These are phyloP conservation scores for Globisporangium uncinulatum DNA, from an alignment of 352 stramenopile species.

Conservation along the genomic window DNA sequence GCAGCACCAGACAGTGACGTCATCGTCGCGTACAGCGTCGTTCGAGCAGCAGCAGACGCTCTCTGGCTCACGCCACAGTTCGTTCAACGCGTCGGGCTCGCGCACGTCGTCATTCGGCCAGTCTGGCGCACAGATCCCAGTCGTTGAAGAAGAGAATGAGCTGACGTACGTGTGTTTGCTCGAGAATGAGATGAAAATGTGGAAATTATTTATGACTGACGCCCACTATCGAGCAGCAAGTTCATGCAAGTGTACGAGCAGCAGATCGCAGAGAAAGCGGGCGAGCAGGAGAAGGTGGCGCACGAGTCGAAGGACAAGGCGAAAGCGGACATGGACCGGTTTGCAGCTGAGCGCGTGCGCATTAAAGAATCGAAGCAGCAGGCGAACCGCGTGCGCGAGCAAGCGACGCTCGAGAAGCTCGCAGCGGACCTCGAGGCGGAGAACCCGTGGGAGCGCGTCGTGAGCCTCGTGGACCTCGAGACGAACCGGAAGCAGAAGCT, in stretches of 20 bases:
- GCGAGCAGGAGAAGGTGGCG: constrained; percentile 70
- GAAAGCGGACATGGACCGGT: constrained; percentile 66
- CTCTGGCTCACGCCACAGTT: constrained; percentile 18
- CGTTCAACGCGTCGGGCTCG: constrained; percentile 14
- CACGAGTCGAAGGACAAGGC: constrained; percentile 70
- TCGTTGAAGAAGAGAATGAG: constrained; percentile 65
- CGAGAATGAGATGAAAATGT: background rate
- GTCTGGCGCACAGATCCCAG: constrained; percentile 23
- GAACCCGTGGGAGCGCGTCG: constrained; percentile 92
- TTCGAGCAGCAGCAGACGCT: constrained; percentile 14
- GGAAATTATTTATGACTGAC: constrained; percentile 5
- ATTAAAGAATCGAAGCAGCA: constrained; percentile 90
- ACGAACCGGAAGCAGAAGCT: constrained; percentile 68
- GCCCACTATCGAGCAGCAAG: constrained; percentile 24
- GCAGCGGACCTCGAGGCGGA: constrained; percentile 92
- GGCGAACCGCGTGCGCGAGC: constrained; percentile 91
- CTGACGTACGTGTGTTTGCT: constrained; percentile 45
- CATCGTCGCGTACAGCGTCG: constrained; percentile 8
- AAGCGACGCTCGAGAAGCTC: constrained; percentile 93
- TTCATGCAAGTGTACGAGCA: constrained; percentile 72
- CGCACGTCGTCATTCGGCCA: constrained; percentile 14
- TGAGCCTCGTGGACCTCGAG: constrained; percentile 92
- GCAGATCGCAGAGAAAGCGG: constrained; percentile 56
- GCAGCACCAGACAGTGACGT: constrained; percentile 7
- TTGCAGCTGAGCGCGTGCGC: constrained; percentile 76